Conservation (phyloP, 148 eudicot genomes). For the Polygonum aviculare region DNA sequence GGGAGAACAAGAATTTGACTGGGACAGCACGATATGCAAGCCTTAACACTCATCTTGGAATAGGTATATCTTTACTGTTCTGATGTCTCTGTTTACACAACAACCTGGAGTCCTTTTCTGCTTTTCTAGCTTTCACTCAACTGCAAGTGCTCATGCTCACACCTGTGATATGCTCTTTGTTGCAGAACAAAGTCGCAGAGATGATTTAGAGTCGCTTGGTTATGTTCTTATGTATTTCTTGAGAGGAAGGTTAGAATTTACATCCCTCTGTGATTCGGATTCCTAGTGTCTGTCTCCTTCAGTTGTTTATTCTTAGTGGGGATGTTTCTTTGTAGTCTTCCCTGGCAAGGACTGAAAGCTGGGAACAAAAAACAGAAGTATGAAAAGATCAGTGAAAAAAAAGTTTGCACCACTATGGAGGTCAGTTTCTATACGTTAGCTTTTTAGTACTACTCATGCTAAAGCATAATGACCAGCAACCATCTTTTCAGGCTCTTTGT, state of each 20-base stretch:
- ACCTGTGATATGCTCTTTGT: not conserved
- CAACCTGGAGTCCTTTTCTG: not conserved
- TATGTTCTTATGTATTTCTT: slow-evolving; percentile 84
- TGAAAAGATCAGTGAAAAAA: slow-evolving; percentile 84
- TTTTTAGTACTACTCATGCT: not conserved
- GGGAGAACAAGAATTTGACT: slow-evolving; percentile 86
- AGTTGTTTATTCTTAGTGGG: slow-evolving; percentile 12
- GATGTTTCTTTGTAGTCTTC: slow-evolving; percentile 46
- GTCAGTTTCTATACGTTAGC: slow-evolving; percentile 22
- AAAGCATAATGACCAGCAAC: slow-evolving; percentile 7
- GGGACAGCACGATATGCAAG: slow-evolving; percentile 89
- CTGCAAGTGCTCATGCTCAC: slow-evolving; percentile 1
- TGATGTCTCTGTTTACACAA: not conserved
- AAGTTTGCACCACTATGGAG: slow-evolving; percentile 80
- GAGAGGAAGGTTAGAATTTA: slow-evolving; percentile 61
- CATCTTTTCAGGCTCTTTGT: slow-evolving; percentile 53
- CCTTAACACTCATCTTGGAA: slow-evolving; percentile 83
- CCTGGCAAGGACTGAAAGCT: slow-evolving; percentile 91
- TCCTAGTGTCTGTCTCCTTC: not conserved
- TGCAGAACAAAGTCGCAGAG: slow-evolving; percentile 87
- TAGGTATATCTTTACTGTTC: slow-evolving; percentile 32
- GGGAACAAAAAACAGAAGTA: slow-evolving; percentile 87
- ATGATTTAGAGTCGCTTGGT: slow-evolving; percentile 86
- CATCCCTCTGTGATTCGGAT: not conserved
- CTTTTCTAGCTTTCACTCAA: not conserved